These are phyloP conservation scores for Zymoseptoria passerinii DNA, from an alignment of 2,329 filamentous ascomycete genomes.

Conservation along the genomic window DNA sequence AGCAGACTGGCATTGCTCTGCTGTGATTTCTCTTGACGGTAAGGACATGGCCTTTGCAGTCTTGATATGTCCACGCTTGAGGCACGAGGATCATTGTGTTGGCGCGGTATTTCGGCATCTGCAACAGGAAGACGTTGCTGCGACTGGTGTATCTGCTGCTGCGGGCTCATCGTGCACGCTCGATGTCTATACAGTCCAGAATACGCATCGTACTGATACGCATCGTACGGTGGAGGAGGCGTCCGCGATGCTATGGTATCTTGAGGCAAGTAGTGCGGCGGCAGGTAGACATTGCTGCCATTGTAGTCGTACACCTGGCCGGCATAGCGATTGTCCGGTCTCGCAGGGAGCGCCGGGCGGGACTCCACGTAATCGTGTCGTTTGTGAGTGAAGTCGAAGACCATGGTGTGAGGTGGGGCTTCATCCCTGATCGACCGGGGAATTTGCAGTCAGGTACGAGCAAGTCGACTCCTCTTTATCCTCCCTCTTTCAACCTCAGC, in stretches of 20 bases:
- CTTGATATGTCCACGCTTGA: conserved; percentile 9
- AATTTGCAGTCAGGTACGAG: neutral
- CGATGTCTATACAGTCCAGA: conserved; percentile 5
- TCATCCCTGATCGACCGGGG: neutral
- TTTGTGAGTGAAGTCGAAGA: neutral
- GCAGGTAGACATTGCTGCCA: neutral
- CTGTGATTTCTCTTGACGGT: conserved; percentile 8
- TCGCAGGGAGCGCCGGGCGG: neutral
- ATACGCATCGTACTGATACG: conserved; percentile 10
- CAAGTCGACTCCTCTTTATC: neutral
- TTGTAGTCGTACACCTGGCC: neutral
- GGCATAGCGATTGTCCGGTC: neutral
- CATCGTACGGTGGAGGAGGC: conserved; percentile 15
- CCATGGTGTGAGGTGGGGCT: neutral
- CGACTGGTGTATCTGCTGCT: neutral
- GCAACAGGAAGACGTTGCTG: conserved; percentile 7
- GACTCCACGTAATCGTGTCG: neutral
- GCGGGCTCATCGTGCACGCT: conserved; percentile 8
- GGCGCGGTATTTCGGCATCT: neutral
- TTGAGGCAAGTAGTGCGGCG: neutral
- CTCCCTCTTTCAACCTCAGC: neutral
- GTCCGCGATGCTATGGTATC: conserved; percentile 1
- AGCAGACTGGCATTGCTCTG: conserved; percentile 11
- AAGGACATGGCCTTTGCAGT: neutral
- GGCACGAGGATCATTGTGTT: conserved; percentile 4